Base-by-base conservation (phyloP, 2,329 filamentous ascomycete species). In the Paraphaeosphaeria sporulosa region DNA sequence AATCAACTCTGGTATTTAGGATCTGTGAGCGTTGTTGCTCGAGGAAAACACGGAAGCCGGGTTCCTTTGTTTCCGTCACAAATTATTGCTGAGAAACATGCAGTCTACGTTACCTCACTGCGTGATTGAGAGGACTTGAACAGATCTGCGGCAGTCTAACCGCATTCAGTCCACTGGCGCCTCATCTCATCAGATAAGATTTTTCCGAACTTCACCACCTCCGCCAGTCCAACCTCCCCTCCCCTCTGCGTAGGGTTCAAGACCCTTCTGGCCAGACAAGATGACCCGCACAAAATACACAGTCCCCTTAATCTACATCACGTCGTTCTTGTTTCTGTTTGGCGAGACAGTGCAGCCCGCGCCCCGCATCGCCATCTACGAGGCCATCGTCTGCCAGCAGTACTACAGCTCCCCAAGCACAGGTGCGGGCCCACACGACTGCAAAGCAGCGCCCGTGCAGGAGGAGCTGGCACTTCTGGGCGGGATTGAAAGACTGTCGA, bases 301-400 rank as follows among this genome's bases (percentile, higher is more conserved):
- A 38, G 42, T 67, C 10, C 57, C 62, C 2, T 58, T 69, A 5
- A 46, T 69, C 25, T 69, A 67, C 32, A n/a, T 64, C 8, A 65
- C 64, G 12, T 60, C 59, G 0, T 69, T 69, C 32, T 59, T 69
- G 6, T 67, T 67, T 43, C 62, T 69, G 3, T 66, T 69, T 19
- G 65, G 67, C 32, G 61, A 66, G 54, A 63, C 57, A 5, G 21
- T 69, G 25, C 67, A 69, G 53, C 67, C 67, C 5, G 65, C 67
- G 4, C 65, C 67, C 2, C 63, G 67, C 49, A 62, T 65, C 40
- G 56, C 61, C 15, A 67, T 67, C 32, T 66, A 67, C 55, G 65
- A 67, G 50, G 54, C 60, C 27, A 63, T 67, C 50, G 51, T 63
- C n/a, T 67, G 65, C 57, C 52, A 60, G 19, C 58, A 62, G 32